A percentile compares a stretch with the other conserved stretches of the same genome.
phyloP scores from a whole-genome alignment of 768 basidiomycete genomes.

The Mycena floridula region DNA sequence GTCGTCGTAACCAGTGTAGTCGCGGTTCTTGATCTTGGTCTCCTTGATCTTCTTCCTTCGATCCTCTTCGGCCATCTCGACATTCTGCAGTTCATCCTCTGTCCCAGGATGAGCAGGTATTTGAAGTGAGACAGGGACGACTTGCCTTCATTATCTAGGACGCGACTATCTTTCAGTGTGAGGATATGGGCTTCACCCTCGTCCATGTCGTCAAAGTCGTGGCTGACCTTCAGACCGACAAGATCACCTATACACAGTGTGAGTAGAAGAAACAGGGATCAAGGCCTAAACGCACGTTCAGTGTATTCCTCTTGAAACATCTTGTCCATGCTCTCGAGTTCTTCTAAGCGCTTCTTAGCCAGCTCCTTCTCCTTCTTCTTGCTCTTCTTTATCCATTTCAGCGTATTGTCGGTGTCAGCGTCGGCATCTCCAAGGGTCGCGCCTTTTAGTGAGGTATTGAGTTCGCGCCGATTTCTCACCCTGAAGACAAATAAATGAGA shows the following conservation, averaged over 20 bases:
- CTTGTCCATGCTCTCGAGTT: constrained; percentile 82
- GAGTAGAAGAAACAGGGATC: neutral
- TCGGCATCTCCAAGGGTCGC: constrained; percentile 86
- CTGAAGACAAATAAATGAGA: constrained; percentile 53
- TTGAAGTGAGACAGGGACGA: constrained; percentile 2
- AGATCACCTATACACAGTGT: constrained; percentile 61
- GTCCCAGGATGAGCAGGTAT: neutral
- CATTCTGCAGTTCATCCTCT: constrained; percentile 98
- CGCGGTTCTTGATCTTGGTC: constrained; percentile 80
- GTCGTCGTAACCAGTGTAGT: constrained; percentile 95
- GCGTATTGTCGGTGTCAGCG: constrained; percentile 68
- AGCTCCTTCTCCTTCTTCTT: constrained; percentile 91
- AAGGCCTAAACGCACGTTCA: constrained; percentile 50
- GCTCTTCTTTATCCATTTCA: constrained; percentile 87
- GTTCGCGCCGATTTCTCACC: constrained; percentile 91
- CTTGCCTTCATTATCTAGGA: constrained; percentile 91
- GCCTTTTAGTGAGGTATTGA: constrained; percentile 89
- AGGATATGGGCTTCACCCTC: constrained; percentile 95
- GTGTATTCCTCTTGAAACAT: constrained; percentile 72
- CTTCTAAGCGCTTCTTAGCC: constrained; percentile 74
- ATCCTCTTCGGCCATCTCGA: constrained; percentile 90
- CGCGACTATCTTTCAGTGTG: constrained; percentile 92
- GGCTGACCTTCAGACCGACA: constrained; percentile 90
- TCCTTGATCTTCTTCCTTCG: constrained; percentile 73
- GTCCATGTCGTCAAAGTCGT: constrained; percentile 87